Conservation (phyloP, 176 grass and related monocot species). For the Juncus inflexus region DNA sequence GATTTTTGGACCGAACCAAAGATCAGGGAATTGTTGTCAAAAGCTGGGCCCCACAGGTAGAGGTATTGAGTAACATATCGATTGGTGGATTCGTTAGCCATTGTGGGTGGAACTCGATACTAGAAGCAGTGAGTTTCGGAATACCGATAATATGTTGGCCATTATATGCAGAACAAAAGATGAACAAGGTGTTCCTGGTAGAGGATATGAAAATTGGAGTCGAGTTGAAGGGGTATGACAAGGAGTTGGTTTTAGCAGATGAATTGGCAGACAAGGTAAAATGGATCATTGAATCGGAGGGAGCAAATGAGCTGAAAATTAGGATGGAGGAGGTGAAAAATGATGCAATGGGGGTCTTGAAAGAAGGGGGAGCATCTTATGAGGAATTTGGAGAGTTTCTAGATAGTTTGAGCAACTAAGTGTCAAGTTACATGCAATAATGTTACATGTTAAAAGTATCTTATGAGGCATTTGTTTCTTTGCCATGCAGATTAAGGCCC, state of each 20-base stretch:
- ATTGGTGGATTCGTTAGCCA: constrained; percentile 32
- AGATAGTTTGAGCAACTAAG: constrained; percentile 11
- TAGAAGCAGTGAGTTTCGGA: constrained; percentile 25
- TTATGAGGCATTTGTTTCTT: too few species aligned
- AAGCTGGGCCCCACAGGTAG: constrained; percentile 34
- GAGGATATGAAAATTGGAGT: constrained; percentile 29
- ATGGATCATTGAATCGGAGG: constrained; percentile 30
- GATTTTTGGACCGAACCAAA: constrained; percentile 22
- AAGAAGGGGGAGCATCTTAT: constrained; percentile 26
- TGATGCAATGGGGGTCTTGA: constrained; percentile 11
- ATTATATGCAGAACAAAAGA: constrained; percentile 33
- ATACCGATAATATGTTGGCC: constrained; percentile 34
- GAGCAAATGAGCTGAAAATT: background rate
- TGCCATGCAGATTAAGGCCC: too few species aligned
- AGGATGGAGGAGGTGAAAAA: constrained; percentile 11
- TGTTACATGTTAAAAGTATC: background rate
- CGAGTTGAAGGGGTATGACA: constrained; percentile 29
- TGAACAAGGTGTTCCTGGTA: constrained; percentile 42
- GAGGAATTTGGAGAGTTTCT: constrained; percentile 12
- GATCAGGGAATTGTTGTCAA: constrained; percentile 23
- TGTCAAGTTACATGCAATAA: too few species aligned
- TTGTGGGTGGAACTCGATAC: constrained; percentile 38
- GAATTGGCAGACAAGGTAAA: constrained; percentile 32
- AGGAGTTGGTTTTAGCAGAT: constrained; percentile 7
- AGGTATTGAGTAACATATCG: constrained; percentile 19